phyloP scores from a whole-genome alignment of 2,329 filamentous ascomycete genomes.

The Botrytis cinerea region DNA sequence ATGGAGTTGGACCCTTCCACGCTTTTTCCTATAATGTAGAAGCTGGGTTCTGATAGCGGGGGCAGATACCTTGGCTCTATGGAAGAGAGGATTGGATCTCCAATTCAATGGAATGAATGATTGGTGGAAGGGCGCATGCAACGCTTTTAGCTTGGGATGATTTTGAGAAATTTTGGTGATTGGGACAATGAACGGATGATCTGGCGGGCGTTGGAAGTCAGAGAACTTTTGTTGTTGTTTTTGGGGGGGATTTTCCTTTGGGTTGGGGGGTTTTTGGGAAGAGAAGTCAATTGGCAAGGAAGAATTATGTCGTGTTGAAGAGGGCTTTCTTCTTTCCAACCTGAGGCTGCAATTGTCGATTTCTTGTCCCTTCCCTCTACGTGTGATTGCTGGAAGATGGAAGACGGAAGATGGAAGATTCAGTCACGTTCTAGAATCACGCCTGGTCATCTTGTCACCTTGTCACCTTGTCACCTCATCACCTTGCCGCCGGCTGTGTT shows the following conservation, averaged over 20 bases:
- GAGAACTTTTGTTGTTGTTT: neutral
- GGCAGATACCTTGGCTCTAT: neutral
- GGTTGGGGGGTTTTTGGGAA: neutral
- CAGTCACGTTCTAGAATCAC: conserved; percentile 5
- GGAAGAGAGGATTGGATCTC: neutral
- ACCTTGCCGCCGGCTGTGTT: neutral
- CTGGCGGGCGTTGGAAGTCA: neutral
- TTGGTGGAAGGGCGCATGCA: conserved; percentile 12
- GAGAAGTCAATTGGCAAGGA: conserved; percentile 10
- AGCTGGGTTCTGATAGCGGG: conserved; percentile 16
- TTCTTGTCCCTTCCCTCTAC: neutral
- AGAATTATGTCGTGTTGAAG: neutral
- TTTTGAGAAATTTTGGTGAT: conserved; percentile 1
- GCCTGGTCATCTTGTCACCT: neutral
- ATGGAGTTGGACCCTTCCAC: conserved; percentile 20
- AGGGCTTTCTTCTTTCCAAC: neutral
- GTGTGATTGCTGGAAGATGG: neutral
- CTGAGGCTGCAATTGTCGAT: neutral
- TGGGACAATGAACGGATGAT: conserved; percentile 9
- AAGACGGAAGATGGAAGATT: neutral
- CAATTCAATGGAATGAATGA: neutral
- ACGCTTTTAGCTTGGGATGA: neutral
- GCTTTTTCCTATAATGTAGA: conserved; percentile 17
- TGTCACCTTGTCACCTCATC: neutral
- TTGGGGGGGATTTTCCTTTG: neutral